Evolutionary conservation across 1,139 yeast species (phyloP).

Genomic region (Taphrina flavorubra): DNA sequence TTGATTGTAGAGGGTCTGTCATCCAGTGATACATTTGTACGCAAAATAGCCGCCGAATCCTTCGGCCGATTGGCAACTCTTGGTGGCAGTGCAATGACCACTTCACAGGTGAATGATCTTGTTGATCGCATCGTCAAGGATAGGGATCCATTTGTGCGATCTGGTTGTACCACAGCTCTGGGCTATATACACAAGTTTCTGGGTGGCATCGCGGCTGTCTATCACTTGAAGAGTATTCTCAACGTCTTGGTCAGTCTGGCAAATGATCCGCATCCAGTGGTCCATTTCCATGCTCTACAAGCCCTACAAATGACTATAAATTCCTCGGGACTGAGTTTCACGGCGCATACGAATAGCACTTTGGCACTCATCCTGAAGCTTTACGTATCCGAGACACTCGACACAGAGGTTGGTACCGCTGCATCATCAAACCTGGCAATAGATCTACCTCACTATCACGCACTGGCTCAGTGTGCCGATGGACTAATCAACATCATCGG

Average conservation of each 20-base stretch:
- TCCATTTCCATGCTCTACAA: conserved; percentile 73
- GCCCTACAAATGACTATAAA: conserved; percentile 65
- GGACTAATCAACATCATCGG: conserved; percentile 59
- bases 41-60: conserved; percentile 67
- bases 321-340: conserved; percentile 60
- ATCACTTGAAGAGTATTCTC: conserved; percentile 56
- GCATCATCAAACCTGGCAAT: conserved; percentile 59
- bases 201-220: conserved; percentile 55
- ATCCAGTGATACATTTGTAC: conserved; percentile 46
- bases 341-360: conserved; percentile 55
- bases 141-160: conserved; percentile 68
- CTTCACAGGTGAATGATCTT: conserved; percentile 61
- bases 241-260: conserved; percentile 67
- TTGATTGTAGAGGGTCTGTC: conserved; percentile 56
- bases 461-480: conserved; percentile 56
- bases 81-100: conserved; percentile 53
- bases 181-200: conserved; percentile 64
- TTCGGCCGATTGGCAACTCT: conserved; percentile 66
- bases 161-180: conserved; percentile 65
- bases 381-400: conserved; percentile 62
- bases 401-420: conserved; percentile 56
- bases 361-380: conserved; percentile 58
- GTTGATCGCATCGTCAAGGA: conserved; percentile 68
- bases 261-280: conserved; percentile 82
- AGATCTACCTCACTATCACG: conserved; percentile 54